Conservation (phyloP, 176 grass and related monocot species). For the Tuctoria greenei region DNA sequence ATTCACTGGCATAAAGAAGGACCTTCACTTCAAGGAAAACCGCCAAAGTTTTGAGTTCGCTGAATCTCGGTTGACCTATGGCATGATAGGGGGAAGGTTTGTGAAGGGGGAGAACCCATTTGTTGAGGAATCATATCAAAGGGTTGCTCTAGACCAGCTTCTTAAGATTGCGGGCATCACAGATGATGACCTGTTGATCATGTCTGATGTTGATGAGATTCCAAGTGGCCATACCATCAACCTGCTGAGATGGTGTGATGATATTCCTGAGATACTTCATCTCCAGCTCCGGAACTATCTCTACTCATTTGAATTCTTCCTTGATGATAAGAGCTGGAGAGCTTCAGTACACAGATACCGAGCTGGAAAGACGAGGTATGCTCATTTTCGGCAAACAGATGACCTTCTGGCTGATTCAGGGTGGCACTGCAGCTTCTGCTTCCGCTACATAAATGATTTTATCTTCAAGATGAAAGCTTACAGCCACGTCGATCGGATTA, state of each 20-base stretch:
- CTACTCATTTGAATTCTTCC: constrained; percentile 90
- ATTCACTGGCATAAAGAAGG: constrained; percentile 73
- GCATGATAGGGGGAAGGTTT: constrained; percentile 69
- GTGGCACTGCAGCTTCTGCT: constrained; percentile 99
- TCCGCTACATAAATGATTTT: constrained; percentile 78
- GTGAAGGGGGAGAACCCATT: constrained; percentile 93
- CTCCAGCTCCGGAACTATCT: constrained; percentile 78
- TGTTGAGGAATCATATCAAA: constrained; percentile 86
- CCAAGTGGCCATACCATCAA: constrained; percentile 67
- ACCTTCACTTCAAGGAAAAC: constrained; percentile 55
- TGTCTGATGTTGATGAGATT: constrained; percentile 92
- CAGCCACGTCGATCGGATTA: constrained; percentile 78
- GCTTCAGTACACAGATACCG: constrained; percentile 58
- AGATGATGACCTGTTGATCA: constrained; percentile 75
- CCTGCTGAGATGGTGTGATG: constrained; percentile 86
- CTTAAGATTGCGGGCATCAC: constrained; percentile 74
- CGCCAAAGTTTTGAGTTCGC: constrained; percentile 48
- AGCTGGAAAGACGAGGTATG: constrained; percentile 47
- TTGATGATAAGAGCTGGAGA: constrained; percentile 76
- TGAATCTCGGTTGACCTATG: constrained; percentile 72
- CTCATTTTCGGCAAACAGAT: constrained; percentile 73
- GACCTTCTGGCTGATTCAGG: constrained; percentile 71
- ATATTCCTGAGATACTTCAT: constrained; percentile 78
- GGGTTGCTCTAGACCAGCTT: constrained; percentile 77
- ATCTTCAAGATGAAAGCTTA: constrained; percentile 94